These are phyloP conservation scores for Auriscalpium vulgare DNA, from an alignment of 768 basidiomycete species.

Conservation along the genomic window DNA sequence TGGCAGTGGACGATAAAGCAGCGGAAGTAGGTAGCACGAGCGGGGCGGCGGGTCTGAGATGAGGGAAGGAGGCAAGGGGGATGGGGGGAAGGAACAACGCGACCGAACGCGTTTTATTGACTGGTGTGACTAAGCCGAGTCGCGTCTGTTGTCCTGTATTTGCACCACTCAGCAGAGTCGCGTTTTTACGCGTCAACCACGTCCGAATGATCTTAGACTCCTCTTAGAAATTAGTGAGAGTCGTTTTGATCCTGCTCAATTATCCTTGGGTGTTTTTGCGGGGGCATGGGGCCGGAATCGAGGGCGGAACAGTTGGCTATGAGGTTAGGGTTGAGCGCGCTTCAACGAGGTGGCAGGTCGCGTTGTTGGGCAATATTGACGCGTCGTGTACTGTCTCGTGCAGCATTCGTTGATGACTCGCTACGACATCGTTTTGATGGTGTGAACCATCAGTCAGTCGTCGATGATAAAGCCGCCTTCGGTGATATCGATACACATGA, in stretches of 20 bases:
- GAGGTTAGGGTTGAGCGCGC: constrained; percentile 11
- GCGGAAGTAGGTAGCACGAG: constrained; percentile 1
- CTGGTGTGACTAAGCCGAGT: constrained; percentile 11
- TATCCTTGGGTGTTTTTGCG: not conserved
- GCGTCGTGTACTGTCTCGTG: constrained; percentile 23
- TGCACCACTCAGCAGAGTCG: not conserved
- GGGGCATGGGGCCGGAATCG: not conserved
- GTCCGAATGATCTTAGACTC: not conserved
- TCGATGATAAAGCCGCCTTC: too few species aligned
- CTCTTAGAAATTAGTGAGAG: not conserved
- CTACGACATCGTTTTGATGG: constrained; percentile 4
- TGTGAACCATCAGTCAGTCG: constrained; percentile 17
- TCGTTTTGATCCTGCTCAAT: not conserved
- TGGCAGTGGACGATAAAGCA: constrained; percentile 1
- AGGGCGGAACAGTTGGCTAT: not conserved
- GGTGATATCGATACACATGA: too few species aligned
- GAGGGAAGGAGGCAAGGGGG: not conserved
- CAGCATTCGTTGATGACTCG: constrained; percentile 18
- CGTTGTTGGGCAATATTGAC: not conserved
- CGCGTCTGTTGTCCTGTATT: constrained; percentile 4
- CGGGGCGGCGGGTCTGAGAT: not conserved
- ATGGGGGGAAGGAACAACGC: not conserved
- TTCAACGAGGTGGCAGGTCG: not conserved
- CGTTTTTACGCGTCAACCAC: not conserved
- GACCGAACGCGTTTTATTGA: not conserved